Percentiles rank a stretch among this genome's conserved stretches.
These are phyloP conservation scores for Neurospora sp. DNA, from an alignment of 495 filamentous ascomycete genomes.

Conservation along the genomic window DNA sequence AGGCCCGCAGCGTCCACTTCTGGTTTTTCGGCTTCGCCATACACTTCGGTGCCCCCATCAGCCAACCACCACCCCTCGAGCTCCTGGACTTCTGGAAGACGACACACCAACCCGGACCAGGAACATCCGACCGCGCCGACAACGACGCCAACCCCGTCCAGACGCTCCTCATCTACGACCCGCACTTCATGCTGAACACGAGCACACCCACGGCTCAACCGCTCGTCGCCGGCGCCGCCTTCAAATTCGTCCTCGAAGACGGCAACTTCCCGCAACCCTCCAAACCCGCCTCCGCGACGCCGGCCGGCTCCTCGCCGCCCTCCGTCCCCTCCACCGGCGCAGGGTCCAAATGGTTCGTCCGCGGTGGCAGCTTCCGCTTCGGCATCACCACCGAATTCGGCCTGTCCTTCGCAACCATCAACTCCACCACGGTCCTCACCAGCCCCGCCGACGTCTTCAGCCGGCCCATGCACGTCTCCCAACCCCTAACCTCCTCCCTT, in stretches of 20 bases:
- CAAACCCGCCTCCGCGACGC: not conserved
- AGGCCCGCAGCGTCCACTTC: no score
- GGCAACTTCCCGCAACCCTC: not conserved
- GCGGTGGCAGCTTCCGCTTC: not conserved
- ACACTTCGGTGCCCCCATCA: not conserved
- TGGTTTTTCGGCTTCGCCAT: no score
- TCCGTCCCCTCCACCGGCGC: not conserved
- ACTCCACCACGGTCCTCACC: not conserved
- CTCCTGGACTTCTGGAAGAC: not conserved
- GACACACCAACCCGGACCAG: not conserved
- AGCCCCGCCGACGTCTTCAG: not conserved
- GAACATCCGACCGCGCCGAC: not conserved
- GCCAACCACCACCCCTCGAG: not conserved
- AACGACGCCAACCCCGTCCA: not conserved
- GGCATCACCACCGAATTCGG: not conserved
- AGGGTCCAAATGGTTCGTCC: not conserved
- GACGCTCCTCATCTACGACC: not conserved
- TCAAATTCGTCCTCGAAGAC: not conserved
- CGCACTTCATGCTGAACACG: not conserved
- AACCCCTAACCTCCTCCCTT: not conserved
- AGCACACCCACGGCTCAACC: not conserved
- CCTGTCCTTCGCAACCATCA: not conserved
- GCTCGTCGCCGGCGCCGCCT: not conserved
- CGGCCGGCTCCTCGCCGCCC: not conserved
- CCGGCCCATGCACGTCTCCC: not conserved